Conservation (phyloP, 306 rosid species). For the Begonia masoniana region DNA sequence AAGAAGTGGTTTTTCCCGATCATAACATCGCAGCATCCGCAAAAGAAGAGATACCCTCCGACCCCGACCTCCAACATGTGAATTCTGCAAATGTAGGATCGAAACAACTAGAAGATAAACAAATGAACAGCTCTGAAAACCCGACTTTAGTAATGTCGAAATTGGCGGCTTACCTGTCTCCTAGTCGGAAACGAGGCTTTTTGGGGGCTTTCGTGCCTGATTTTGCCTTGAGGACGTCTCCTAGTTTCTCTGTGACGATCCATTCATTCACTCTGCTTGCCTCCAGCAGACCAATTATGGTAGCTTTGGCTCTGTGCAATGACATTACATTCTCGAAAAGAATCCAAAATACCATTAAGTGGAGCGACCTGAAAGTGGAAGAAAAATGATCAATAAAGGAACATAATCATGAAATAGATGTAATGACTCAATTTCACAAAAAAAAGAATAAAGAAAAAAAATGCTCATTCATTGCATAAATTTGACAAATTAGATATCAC, state of each 20-base stretch:
- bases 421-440: too few relatives aligned
- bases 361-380: slow-evolving; percentile 40
- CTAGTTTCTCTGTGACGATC: slow-evolving; percentile 75
- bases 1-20: slow-evolving; percentile 53
- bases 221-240: slow-evolving; percentile 33
- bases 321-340: slow-evolving; percentile 80
- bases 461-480: too few relatives aligned
- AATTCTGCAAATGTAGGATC: slow-evolving; percentile 20
- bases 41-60: slow-evolving; percentile 46
- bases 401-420: too few relatives aligned
- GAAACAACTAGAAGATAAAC: too few relatives aligned
- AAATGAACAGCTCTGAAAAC: too few relatives aligned
- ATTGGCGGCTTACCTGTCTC: slow-evolving; percentile 43
- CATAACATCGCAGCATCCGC: slow-evolving; percentile 47
- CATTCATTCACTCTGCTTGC: slow-evolving; percentile 59
- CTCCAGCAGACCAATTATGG: slow-evolving; percentile 66
- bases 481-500: neutral
- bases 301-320: slow-evolving; percentile 64
- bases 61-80: slow-evolving; percentile 53
- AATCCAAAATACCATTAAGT: slow-evolving; percentile 59
- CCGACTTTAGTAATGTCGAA: too few relatives aligned
- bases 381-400: too few relatives aligned
- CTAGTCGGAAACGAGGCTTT: slow-evolving; percentile 35
- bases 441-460: too few relatives aligned
- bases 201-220: slow-evolving; percentile 23